A percentile compares a stretch with the other conserved stretches of the same genome.
Conservation (phyloP, 2,329 filamentous ascomycete species). For the Epichloe glyceriae region DNA sequence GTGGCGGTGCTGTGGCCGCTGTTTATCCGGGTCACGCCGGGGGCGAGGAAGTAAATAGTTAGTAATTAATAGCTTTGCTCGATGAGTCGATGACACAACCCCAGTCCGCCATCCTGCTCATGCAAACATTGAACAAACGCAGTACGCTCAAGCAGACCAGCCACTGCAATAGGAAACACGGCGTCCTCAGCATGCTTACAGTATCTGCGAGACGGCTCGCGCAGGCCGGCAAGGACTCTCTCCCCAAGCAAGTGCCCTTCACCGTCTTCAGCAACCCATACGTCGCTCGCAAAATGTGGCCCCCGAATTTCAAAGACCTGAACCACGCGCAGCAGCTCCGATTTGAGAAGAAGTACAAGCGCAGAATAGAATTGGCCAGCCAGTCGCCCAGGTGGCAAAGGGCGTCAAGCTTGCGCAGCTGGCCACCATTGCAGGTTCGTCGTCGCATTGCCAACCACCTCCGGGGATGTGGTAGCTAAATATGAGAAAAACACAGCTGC, state of each 20-base stretch:
- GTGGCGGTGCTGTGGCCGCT: not conserved
- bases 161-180: not conserved
- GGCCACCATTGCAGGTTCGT: slow-evolving; percentile 41
- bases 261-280: slow-evolving; percentile 41
- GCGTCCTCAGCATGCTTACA: slow-evolving; percentile 19
- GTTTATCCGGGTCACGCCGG: not conserved
- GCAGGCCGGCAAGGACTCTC: slow-evolving; percentile 16
- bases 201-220: slow-evolving; percentile 22
- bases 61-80: not conserved
- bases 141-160: not conserved
- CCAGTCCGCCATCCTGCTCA: not conserved
- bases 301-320: slow-evolving; percentile 60
- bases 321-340: slow-evolving; percentile 61
- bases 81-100: not conserved
- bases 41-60: no score
- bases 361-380: slow-evolving; percentile 49
- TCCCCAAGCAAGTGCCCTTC: slow-evolving; percentile 16
- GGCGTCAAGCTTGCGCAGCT: slow-evolving; percentile 52
- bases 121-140: not conserved
- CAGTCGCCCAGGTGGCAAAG: slow-evolving; percentile 50
- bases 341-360: slow-evolving; percentile 67
- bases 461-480: not conserved
- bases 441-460: slow-evolving; percentile 22
- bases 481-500: slow-evolving; percentile 15
- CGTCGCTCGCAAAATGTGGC: slow-evolving; percentile 61